Evolutionary conservation across 805 yeast species (phyloP).

Genomic region (Candida easanensis): DNA sequence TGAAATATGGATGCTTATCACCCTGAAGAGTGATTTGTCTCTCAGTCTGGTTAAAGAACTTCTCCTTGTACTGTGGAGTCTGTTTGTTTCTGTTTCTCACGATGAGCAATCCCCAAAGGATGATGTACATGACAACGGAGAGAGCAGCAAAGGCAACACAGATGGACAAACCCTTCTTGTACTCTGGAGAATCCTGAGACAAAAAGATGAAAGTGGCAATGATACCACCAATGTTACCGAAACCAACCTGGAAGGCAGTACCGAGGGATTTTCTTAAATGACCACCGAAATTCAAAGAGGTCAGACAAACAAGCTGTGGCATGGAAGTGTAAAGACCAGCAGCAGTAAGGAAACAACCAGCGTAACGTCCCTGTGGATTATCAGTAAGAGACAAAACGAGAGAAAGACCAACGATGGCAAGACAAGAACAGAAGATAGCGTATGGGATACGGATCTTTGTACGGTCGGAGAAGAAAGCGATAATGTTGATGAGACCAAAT

Average conservation of each 20-base stretch:
- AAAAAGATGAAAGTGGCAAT: constrained; percentile 38
- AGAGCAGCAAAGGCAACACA: constrained; percentile 42
- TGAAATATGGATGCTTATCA: constrained; percentile 43
- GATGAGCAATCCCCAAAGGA: constrained; percentile 27
- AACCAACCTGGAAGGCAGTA: constrained; percentile 36
- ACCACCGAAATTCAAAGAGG: constrained; percentile 38
- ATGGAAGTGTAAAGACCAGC: constrained; percentile 37
- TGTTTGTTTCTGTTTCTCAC: constrained; percentile 36
- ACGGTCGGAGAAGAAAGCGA: constrained; percentile 64
- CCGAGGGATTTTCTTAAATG: constrained; percentile 39
- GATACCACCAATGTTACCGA: constrained; percentile 40
- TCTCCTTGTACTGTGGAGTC: constrained; percentile 29
- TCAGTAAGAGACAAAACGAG: constrained; percentile 35
- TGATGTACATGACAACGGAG: constrained; percentile 35
- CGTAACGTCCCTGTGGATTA: constrained; percentile 39
- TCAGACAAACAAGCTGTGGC: constrained; percentile 36
- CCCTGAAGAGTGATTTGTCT: constrained; percentile 35
- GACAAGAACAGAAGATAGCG: constrained; percentile 32
- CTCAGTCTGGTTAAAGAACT: constrained; percentile 30
- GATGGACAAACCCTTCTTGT: constrained; percentile 37
- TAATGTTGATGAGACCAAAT: constrained; percentile 59
- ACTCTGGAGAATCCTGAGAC: constrained; percentile 37
- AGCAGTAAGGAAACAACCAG: constrained; percentile 37
- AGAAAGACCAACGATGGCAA: constrained; percentile 33
- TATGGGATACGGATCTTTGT: constrained; percentile 43